phyloP scores from a whole-genome alignment of 306 rosid genomes.

The Abrus pulchellus region DNA sequence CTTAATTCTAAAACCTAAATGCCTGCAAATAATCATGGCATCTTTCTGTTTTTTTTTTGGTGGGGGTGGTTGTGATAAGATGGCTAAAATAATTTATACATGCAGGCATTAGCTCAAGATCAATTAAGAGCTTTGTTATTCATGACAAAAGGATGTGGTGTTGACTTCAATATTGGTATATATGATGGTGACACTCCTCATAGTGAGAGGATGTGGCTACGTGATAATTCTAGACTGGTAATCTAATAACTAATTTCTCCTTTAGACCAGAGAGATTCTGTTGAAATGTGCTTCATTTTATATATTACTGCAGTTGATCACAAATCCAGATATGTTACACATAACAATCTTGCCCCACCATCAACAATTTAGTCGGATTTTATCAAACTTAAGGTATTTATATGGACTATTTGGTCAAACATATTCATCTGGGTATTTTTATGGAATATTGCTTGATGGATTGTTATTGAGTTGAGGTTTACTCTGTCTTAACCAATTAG shows the following conservation, averaged over 20 bases:
- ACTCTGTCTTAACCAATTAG: constrained; percentile 55
- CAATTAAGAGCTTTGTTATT: constrained; percentile 78
- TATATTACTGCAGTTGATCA: constrained; percentile 75
- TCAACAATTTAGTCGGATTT: constrained; percentile 74
- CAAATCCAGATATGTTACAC: constrained; percentile 99
- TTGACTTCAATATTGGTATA: constrained; percentile 76
- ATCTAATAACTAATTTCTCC: constrained; percentile 40
- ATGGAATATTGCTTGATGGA: constrained; percentile 35
- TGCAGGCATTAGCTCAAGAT: constrained; percentile 97
- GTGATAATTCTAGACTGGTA: constrained; percentile 91
- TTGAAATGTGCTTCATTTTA: constrained; percentile 48
- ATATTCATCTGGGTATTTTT: constrained; percentile 32
- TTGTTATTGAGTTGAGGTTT: constrained; percentile 34
- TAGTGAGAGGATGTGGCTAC: constrained; percentile 70
- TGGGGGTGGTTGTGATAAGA: constrained; percentile 21
- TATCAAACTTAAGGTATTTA: constrained; percentile 81
- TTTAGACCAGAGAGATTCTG: constrained; percentile 22
- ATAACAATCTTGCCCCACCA: constrained; percentile 90
- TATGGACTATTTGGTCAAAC: constrained; percentile 36
- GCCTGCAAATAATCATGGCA: constrained; percentile 15
- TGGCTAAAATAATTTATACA: constrained; percentile 41
- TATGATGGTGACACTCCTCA: constrained; percentile 92
- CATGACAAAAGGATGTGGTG: constrained; percentile 72
- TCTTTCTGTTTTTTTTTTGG: background rate
- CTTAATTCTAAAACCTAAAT: constrained; percentile 37